Base-by-base conservation (phyloP, 768 basidiomycete species). In the Tylopilus sp. region DNA sequence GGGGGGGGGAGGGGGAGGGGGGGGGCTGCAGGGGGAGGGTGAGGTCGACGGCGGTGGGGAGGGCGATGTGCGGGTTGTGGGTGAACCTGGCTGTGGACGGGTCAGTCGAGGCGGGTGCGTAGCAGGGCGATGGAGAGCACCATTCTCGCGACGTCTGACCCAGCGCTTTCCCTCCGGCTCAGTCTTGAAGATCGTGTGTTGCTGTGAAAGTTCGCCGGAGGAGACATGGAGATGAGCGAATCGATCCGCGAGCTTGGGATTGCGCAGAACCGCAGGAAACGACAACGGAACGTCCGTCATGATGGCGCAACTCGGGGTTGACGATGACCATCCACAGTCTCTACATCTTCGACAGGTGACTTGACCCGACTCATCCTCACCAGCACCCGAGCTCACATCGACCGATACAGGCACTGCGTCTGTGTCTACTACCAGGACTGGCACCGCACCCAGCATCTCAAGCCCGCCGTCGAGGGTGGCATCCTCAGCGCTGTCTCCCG, bases 341-440 rank as follows among this genome's bases (percentile, higher is more conserved):
- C 40, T 98, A 98, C 76, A 86, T 98, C 59, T 98, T 85, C 67
- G 93, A 98, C 71, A 81, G 92, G 89, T 82, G 28, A 43, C 45
- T 15, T 44, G 8, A 7, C 13, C 36, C 20, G 8, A 7, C 13
- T 33, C 20, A 6, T 1, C 10, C 13, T 6, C 15, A 11, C 13
- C 9, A 2, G 4, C 39, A 3, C 3, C 11, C 28, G 28, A 5
- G 30, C 46, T 55, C 4, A 54, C 10, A 1, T 36, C 13, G 26
- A 39, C 45, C 49, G 30, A 11, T 4, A 39, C 66, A 93, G 95
- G 69, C 91, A 97, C 68, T 94, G 95, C 69, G 80, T 79, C 18
- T 92, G 91, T 64, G 80, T 98, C 41, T 98, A 95, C 73, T 97
- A 98, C 67, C 92, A 97, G 58, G 91, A 95, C 67, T 95, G 92